Conservation (phyloP, 495 filamentous ascomycete species). For the Talaromyces wortmannii region DNA sequence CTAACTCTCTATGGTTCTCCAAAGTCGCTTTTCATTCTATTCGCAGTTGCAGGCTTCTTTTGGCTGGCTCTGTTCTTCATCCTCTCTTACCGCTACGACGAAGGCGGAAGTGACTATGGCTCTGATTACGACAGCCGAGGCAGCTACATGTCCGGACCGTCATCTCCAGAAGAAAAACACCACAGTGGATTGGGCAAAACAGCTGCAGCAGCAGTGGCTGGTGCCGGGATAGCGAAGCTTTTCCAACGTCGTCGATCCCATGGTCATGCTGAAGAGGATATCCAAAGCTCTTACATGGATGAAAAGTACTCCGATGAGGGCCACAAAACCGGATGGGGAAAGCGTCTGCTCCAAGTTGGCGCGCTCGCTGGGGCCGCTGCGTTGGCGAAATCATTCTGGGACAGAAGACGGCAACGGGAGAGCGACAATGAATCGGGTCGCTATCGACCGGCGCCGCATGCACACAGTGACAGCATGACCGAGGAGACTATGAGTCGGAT, state of each 20-base stretch:
- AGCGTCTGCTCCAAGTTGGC: slow-evolving; percentile 58
- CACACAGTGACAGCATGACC: slow-evolving; percentile 32
- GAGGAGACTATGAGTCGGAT: slow-evolving; percentile 35
- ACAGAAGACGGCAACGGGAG: slow-evolving; percentile 48
- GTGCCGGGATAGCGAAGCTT: slow-evolving; percentile 54
- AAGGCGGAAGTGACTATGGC: slow-evolving; percentile 34
- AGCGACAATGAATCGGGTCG: slow-evolving; percentile 48
- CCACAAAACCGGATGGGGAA: slow-evolving; percentile 49
- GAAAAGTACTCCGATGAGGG: slow-evolving; percentile 55
- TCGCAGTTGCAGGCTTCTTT: slow-evolving; percentile 61
- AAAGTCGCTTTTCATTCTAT: slow-evolving; percentile 75
- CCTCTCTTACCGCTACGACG: slow-evolving; percentile 57
- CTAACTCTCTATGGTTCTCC: slow-evolving; percentile 92
- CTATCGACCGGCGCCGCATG: slow-evolving; percentile 34
- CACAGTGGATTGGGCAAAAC: slow-evolving; percentile 27
- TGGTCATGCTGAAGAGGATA: slow-evolving; percentile 30
- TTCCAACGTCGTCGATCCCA: slow-evolving; percentile 39
- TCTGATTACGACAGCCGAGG: slow-evolving; percentile 42
- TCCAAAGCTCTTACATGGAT: slow-evolving; percentile 47
- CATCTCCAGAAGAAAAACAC: slow-evolving; percentile 24
- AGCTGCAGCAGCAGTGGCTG: slow-evolving; percentile 48
- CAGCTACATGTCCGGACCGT: slow-evolving; percentile 43
- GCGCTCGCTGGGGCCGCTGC: slow-evolving; percentile 61
- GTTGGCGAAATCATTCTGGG: slow-evolving; percentile 57
- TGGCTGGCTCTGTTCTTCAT: slow-evolving; percentile 66